Conservation (phyloP, 2,329 filamentous ascomycete genomes). For the Colletotrichum lentis region DNA sequence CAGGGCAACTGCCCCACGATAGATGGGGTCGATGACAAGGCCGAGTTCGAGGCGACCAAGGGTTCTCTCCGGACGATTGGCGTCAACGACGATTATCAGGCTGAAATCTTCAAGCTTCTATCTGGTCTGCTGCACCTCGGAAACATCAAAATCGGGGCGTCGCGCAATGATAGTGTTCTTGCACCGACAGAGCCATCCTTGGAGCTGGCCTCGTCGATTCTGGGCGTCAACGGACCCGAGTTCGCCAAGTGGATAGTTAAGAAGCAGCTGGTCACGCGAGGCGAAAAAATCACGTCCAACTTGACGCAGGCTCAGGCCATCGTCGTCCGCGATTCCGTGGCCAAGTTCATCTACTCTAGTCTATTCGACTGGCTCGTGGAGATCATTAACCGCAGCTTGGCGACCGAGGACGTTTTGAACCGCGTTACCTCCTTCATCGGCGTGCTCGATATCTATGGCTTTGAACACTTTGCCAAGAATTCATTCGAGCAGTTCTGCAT, state of each 20-base stretch:
- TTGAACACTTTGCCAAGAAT: conserved; percentile 99
- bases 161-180: conserved; percentile 86
- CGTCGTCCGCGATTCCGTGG: conserved; percentile 95
- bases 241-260: conserved; percentile 99
- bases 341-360: conserved; percentile 98
- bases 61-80: conserved; percentile 89
- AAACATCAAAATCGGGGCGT: conserved; percentile 94
- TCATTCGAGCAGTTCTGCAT: conserved; percentile 99
- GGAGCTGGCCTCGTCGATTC: conserved; percentile 79
- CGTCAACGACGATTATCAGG: conserved; percentile 76
- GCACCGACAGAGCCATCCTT: conserved; percentile 82
- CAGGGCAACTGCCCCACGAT: conserved; percentile 92
- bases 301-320: conserved; percentile 91
- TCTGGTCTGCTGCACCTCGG: conserved; percentile 92
- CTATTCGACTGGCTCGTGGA: conserved; percentile 99
- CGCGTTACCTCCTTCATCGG: conserved; percentile 92
- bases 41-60: conserved; percentile 89
- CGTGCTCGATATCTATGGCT: conserved; percentile 98
- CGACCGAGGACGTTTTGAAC: conserved; percentile 84
- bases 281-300: conserved; percentile 97
- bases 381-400: conserved; percentile 89
- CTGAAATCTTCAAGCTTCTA: conserved; percentile 87
- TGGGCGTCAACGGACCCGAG: conserved; percentile 84
- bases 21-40: conserved; percentile 93
- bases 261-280: conserved; percentile 95